Evolutionary conservation across 1,139 yeast genomes (phyloP), one percentile per base, ranked within the genome.

Genomic region (Starmera stellimalicola): DNA sequence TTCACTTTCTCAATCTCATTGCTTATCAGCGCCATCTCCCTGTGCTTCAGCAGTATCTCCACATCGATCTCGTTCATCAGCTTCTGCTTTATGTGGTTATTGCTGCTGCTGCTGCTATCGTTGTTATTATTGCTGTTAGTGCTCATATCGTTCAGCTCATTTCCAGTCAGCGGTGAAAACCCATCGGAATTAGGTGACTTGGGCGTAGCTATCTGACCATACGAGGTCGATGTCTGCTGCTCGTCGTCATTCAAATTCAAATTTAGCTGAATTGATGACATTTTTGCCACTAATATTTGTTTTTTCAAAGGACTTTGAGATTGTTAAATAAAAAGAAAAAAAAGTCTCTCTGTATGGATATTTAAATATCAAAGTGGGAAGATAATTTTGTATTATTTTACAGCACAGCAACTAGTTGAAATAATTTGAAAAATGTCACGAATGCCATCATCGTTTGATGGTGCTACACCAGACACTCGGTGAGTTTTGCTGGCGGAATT

Each of bases 1-100:
- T 77, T 81, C 19, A 79, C 74, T 45, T 75, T 75, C 20, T 74
- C 70, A 9, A 78, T 67, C 48, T 81, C 88, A 38, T 68, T 70
- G 39, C 77, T 74, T 5, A 80, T 67, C 29, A 68, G 54, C 18
- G 65, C 61, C 33, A 76, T 59, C 52, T 82, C 88, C 37, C 76
- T 69, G 53, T 80, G 87, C 42, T 78, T 80, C 41, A 81, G 60
- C 31, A 82, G 55, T 12, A 81, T 76, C 52, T 82, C 93, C 36
- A 80, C 55, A 51, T 81, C 84, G 22, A 82, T 77, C 48, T 45
- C 58, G 48, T 48, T 65, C 39, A 50, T 32, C 11, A 61, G 40
- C 33, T 55, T 57, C 26, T 50, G 49, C 33, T 54, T 58, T 18
- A 45, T 39, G 26, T 45, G 45, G 5, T 33, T 27, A 11, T 41